These are phyloP conservation scores for Talaromyces nanjingensis DNA, from an alignment of 495 filamentous ascomycete genomes.

Conservation along the genomic window DNA sequence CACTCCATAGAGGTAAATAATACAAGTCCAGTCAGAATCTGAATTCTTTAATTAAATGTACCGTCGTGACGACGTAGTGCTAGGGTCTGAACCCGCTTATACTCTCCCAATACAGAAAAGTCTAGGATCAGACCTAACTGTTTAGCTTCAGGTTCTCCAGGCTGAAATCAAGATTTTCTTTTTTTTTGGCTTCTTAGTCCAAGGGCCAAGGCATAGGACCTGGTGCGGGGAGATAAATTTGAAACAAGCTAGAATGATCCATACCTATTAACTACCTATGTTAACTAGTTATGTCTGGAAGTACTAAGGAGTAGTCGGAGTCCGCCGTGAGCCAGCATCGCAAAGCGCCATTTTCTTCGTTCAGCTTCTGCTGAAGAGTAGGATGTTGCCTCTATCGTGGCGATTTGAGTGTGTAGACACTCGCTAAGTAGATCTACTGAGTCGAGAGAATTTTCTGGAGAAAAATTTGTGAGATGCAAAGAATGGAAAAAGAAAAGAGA, in stretches of 20 bases:
- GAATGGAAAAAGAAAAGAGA: neutral
- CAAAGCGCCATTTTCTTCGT: neutral
- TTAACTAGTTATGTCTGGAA: neutral
- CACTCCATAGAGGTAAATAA: neutral
- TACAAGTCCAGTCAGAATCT: neutral
- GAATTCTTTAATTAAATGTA: neutral
- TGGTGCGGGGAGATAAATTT: neutral
- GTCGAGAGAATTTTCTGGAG: neutral
- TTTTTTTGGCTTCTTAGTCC: neutral
- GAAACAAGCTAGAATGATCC: conserved; percentile 4
- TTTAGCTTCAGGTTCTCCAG: neutral
- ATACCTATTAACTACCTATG: neutral
- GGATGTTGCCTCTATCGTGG: neutral
- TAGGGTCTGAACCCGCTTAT: neutral
- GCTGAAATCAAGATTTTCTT: neutral
- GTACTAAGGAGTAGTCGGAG: neutral
- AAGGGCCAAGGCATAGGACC: neutral
- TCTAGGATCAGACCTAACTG: neutral
- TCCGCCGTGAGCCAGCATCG: neutral
- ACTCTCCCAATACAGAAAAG: neutral
- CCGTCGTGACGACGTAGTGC: neutral
- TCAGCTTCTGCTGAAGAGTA: neutral
- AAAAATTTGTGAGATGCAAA: neutral
- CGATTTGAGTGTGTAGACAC: neutral
- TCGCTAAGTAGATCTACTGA: neutral